A percentile compares a stretch with the other conserved stretches of the same genome.
Conservation (phyloP, 2,329 filamentous ascomycete species). For the Colletotrichum tamarilloi region DNA sequence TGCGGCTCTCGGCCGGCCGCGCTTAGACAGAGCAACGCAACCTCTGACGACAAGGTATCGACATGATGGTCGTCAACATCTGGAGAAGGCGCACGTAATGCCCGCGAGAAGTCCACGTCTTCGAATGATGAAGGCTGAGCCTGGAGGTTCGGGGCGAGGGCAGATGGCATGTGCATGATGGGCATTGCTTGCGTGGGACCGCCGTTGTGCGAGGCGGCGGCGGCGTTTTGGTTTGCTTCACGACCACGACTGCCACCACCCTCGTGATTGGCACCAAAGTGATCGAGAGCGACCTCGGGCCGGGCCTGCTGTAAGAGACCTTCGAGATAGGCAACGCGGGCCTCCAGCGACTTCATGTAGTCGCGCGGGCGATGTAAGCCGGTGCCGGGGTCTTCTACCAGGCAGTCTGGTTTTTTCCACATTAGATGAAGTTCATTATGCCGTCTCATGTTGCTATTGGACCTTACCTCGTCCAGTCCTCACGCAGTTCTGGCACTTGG, state of each 20-base stretch:
- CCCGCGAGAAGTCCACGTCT: background rate
- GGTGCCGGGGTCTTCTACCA: conserved; percentile 50
- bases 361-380: conserved; percentile 45
- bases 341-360: conserved; percentile 45
- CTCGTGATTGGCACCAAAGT: background rate
- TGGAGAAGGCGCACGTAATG: background rate
- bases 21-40: conserved; percentile 45
- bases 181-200: background rate
- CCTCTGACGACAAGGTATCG: conserved; percentile 42
- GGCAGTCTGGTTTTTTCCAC: conserved; percentile 40
- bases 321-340: conserved; percentile 44
- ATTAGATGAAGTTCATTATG: background rate
- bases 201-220: background rate
- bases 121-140: background rate
- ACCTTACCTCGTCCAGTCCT: conserved; percentile 27
- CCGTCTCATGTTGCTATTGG: background rate
- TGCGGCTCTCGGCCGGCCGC: conserved; percentile 48
- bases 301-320: conserved; percentile 41
- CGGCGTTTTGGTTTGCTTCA: background rate
- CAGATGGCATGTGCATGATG: background rate
- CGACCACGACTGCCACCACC: background rate
- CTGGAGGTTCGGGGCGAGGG: background rate
- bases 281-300: conserved; percentile 42
- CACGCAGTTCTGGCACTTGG: conserved; percentile 43
- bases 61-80: conserved; percentile 26